Evolutionary conservation across 2,329 filamentous ascomycete genomes (phyloP).

Genomic region (Penicillium verrucosum): DNA sequence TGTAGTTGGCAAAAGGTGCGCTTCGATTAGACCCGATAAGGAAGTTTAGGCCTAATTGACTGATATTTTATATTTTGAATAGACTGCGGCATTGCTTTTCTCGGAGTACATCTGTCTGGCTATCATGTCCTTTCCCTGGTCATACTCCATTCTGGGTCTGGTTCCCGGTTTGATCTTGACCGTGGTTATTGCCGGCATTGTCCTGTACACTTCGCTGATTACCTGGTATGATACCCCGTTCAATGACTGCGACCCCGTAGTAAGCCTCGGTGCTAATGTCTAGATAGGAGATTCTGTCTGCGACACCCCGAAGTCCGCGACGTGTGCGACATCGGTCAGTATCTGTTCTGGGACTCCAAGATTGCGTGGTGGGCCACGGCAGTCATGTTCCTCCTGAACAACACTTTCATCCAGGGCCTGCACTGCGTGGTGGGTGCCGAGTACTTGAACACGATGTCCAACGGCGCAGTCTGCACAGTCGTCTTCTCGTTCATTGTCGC

Average conservation of each 20-base stretch:
- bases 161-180: conserved; percentile 85
- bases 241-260: conserved; percentile 1
- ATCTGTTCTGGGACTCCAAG: conserved; percentile 81
- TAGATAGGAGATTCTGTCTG: conserved; percentile 78
- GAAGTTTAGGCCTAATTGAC: background rate
- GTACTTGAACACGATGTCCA: conserved; percentile 85
- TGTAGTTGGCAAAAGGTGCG: conserved; percentile 85
- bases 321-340: conserved; percentile 93
- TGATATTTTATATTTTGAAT: conserved; percentile 13
- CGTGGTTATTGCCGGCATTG: conserved; percentile 69
- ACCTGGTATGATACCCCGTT: conserved; percentile 50
- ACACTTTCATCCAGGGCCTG: conserved; percentile 82
- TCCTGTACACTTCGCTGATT: conserved; percentile 76
- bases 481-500: conserved; percentile 72
- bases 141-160: conserved; percentile 80
- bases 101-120: conserved; percentile 91
- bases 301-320: conserved; percentile 87
- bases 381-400: conserved; percentile 89
- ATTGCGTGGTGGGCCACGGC: conserved; percentile 69
- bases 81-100: conserved; percentile 85
- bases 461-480: conserved; percentile 71
- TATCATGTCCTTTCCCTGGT: conserved; percentile 96
- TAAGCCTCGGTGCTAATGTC: conserved; percentile 18
- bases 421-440: conserved; percentile 82
- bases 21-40: conserved; percentile 13